Conservation (phyloP, 257 asterid species). For the Fraxinus cuspidata region DNA sequence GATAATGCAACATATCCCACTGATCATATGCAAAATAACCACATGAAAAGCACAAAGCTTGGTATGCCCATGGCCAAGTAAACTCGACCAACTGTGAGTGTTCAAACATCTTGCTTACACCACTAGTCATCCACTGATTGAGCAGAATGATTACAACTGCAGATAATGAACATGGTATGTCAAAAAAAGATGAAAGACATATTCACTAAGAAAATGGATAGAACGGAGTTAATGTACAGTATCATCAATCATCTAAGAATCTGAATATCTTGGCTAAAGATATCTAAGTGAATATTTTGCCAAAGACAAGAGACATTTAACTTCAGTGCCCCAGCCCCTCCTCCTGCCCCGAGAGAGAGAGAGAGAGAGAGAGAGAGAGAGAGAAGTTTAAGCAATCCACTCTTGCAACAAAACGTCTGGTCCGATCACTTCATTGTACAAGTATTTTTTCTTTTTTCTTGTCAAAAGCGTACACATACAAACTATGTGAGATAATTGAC, state of each 20-base stretch:
- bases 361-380: background rate
- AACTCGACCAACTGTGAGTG: slow-evolving; percentile 71
- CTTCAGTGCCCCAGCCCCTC: background rate
- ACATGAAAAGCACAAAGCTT: slow-evolving; percentile 73
- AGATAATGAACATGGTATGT: background rate
- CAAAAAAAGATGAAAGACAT: slow-evolving; percentile 3
- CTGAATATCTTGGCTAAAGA: background rate
- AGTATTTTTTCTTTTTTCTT: background rate
- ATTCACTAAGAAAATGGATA: background rate
- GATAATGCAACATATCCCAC: slow-evolving; percentile 73
- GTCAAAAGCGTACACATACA: background rate
- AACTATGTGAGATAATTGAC: background rate
- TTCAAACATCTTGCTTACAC: slow-evolving; percentile 59
- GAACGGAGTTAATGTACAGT: background rate
- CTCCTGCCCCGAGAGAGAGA: background rate
- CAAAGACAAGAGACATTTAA: background rate
- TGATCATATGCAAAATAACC: slow-evolving; percentile 98
- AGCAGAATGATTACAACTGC: slow-evolving; percentile 60
- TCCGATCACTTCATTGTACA: background rate
- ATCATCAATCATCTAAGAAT: background rate
- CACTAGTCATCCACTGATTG: slow-evolving; percentile 50
- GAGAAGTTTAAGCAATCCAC: background rate
- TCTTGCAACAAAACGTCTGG: background rate
- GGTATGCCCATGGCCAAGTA: slow-evolving; percentile 79
- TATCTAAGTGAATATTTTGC: background rate